A percentile compares a stretch with the other conserved stretches of the same genome.
Conservation (phyloP, 371 early-diverging fungal genomes). For the Saksenaea oblongispora region DNA sequence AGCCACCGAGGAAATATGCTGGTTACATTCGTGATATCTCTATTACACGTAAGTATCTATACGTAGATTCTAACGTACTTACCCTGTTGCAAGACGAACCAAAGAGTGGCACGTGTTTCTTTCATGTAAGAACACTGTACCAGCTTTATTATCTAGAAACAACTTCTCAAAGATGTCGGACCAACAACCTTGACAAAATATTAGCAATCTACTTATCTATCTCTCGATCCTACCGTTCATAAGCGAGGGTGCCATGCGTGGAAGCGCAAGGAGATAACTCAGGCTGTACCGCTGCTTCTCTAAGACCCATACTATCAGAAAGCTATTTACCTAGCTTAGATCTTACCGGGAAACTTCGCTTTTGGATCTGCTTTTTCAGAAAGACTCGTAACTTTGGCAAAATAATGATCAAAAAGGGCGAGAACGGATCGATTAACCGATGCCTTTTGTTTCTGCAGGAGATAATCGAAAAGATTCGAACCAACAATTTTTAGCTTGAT, state of each 20-base stretch:
- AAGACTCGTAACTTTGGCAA: neutral
- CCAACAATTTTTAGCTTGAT: constrained; percentile 15
- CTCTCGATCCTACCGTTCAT: constrained; percentile 19
- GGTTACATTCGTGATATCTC: constrained; percentile 10
- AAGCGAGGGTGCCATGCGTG: constrained; percentile 25
- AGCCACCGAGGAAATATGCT: constrained; percentile 41
- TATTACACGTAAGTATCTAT: neutral
- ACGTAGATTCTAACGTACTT: neutral
- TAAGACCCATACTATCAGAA: neutral
- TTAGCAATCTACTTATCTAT: constrained; percentile 17
- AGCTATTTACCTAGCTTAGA: neutral
- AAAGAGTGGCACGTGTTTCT: constrained; percentile 17
- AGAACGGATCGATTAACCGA: constrained; percentile 17
- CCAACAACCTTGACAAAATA: constrained; percentile 22
- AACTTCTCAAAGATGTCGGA: no score
- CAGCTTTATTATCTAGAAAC: constrained; percentile 19
- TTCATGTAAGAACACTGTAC: constrained; percentile 35
- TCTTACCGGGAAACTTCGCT: neutral
- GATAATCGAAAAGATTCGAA: constrained; percentile 20
- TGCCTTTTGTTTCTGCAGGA: constrained; percentile 14
- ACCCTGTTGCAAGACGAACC: constrained; percentile 15
- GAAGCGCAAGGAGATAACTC: constrained; percentile 35
- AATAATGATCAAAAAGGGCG: constrained; percentile 19
- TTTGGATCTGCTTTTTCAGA: neutral
- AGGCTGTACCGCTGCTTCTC: constrained; percentile 16